phyloP scores from a whole-genome alignment of 1,139 yeast species.

The Scheffersomyces cryptocercus region DNA sequence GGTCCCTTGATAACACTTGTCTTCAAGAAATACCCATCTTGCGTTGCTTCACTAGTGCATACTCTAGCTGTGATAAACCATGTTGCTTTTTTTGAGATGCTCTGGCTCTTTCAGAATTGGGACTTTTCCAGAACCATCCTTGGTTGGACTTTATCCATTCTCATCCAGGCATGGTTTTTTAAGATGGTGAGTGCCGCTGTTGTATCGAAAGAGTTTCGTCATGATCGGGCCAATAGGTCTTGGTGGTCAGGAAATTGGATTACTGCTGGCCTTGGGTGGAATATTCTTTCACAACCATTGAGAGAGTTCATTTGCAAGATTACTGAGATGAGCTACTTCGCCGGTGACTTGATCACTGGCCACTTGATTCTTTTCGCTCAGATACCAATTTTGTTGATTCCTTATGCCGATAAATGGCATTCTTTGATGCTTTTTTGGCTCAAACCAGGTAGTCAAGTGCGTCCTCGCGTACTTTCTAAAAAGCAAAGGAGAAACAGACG shows the following conservation, averaged over 20 bases:
- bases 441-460: constrained; percentile 56
- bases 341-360: constrained; percentile 52
- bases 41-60: constrained; percentile 48
- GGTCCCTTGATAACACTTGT: constrained; percentile 49
- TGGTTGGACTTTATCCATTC: constrained; percentile 43
- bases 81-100: constrained; percentile 45
- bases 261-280: constrained; percentile 53
- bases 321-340: constrained; percentile 56
- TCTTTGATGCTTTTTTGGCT: constrained; percentile 81
- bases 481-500: constrained; percentile 29
- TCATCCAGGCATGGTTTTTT: constrained; percentile 48
- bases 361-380: constrained; percentile 53
- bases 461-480: constrained; percentile 40
- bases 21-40: constrained; percentile 40
- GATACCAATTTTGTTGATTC: constrained; percentile 54
- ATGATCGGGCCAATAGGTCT: constrained; percentile 52
- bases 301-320: constrained; percentile 57
- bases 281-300: constrained; percentile 51
- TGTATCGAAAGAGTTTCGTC: constrained; percentile 51
- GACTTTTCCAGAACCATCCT: constrained; percentile 48
- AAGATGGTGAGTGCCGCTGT: constrained; percentile 38
- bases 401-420: constrained; percentile 72
- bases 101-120: constrained; percentile 58
- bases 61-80: constrained; percentile 42
- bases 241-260: constrained; percentile 77